These are phyloP conservation scores for Sordariomycetes sp. DNA, from an alignment of 2,329 filamentous ascomycete genomes.

Conservation along the genomic window DNA sequence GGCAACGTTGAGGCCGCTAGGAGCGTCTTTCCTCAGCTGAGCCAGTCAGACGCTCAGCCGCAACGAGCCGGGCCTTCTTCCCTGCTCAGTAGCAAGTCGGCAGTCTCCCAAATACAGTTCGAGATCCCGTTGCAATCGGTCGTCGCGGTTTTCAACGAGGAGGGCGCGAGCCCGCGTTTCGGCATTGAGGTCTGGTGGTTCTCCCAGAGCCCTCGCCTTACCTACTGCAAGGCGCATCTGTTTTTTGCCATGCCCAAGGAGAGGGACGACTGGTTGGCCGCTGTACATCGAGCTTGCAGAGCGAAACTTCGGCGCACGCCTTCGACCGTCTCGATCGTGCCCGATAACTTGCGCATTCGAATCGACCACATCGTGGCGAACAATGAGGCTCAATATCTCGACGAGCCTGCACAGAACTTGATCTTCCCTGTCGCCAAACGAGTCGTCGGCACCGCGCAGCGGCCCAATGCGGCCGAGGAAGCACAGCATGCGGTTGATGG, in stretches of 20 bases:
- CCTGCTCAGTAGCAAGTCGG: slow-evolving; percentile 15
- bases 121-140: slow-evolving; percentile 40
- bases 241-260: slow-evolving; percentile 39
- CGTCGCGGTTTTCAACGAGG: slow-evolving; percentile 42
- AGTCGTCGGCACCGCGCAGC: slow-evolving; percentile 27
- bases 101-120: slow-evolving; percentile 27
- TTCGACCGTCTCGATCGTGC: slow-evolving; percentile 26
- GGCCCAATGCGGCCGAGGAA: slow-evolving; percentile 30
- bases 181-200: slow-evolving; percentile 51
- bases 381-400: slow-evolving; percentile 26
- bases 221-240: slow-evolving; percentile 37
- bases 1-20: slow-evolving; percentile 36
- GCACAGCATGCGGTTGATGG: slow-evolving; percentile 36
- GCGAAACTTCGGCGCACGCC: slow-evolving; percentile 24
- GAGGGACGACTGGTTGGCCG: slow-evolving; percentile 38
- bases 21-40: slow-evolving; percentile 35
- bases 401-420: slow-evolving; percentile 17
- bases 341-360: slow-evolving; percentile 35
- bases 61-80: slow-evolving; percentile 14
- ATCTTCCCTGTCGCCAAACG: slow-evolving; percentile 46
- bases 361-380: slow-evolving; percentile 36
- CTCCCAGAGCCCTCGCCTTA: slow-evolving; percentile 29
- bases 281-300: slow-evolving; percentile 32
- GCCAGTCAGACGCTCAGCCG: slow-evolving; percentile 11
- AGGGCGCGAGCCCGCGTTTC: slow-evolving; percentile 37